These are phyloP conservation scores for Aspergillus caelatus DNA, from an alignment of 2,329 filamentous ascomycete species.

Conservation along the genomic window DNA sequence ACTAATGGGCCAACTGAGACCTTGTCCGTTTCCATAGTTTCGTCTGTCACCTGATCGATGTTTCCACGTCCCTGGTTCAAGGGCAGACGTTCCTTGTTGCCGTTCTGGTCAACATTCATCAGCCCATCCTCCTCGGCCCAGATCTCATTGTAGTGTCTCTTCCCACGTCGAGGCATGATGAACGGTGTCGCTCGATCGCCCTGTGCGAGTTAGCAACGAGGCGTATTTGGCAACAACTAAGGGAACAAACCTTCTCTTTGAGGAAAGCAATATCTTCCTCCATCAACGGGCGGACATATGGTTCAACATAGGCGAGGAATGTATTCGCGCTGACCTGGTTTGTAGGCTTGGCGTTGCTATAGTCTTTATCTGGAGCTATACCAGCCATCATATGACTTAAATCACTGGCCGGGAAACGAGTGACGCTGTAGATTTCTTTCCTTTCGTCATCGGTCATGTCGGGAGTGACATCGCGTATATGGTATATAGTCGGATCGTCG, in stretches of 20 bases:
- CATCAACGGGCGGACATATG: slow-evolving; percentile 83
- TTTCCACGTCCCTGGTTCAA: slow-evolving; percentile 81
- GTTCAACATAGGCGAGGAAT: slow-evolving; percentile 89
- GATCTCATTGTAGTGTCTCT: slow-evolving; percentile 81
- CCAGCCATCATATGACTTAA: slow-evolving; percentile 85
- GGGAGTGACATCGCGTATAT: slow-evolving; percentile 75
- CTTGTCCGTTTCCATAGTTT: slow-evolving; percentile 83
- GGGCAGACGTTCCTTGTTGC: slow-evolving; percentile 67
- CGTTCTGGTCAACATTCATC: slow-evolving; percentile 70
- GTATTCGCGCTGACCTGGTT: slow-evolving; percentile 94
- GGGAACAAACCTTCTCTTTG: slow-evolving; percentile 67
- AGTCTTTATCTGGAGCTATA: slow-evolving; percentile 89
- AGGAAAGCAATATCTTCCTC: slow-evolving; percentile 95
- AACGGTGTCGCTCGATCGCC: slow-evolving; percentile 85
- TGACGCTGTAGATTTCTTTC: slow-evolving; percentile 85
- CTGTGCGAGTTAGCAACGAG: slow-evolving; percentile 29
- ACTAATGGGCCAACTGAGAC: slow-evolving; percentile 87
- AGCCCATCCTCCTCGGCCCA: slow-evolving; percentile 94
- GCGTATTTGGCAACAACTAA: slow-evolving; percentile 3
- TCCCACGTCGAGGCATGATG: slow-evolving; percentile 80
- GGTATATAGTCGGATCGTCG: slow-evolving; percentile 88
- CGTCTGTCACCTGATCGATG: slow-evolving; percentile 85
- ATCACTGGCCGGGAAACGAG: slow-evolving; percentile 77
- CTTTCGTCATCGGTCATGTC: slow-evolving; percentile 84
- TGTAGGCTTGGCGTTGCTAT: slow-evolving; percentile 87